These are phyloP conservation scores for Psilocybe subaeruginosa DNA, from an alignment of 768 basidiomycete genomes.

Conservation along the genomic window DNA sequence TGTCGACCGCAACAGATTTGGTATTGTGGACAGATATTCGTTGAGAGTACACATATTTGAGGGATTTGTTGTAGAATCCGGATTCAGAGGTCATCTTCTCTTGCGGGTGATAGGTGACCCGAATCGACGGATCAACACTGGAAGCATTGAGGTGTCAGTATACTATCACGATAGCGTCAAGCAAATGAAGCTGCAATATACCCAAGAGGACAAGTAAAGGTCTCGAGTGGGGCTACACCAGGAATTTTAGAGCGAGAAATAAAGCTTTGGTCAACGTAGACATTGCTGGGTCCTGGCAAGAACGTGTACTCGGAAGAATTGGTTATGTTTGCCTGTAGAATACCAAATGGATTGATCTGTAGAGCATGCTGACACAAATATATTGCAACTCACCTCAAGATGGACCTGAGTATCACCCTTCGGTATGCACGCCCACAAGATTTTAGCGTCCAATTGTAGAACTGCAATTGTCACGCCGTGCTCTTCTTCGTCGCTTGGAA, in stretches of 20 bases:
- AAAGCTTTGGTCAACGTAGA: constrained; percentile 45
- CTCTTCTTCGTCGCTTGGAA: constrained; percentile 30
- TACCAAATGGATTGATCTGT: too few relatives aligned
- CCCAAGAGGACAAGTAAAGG: constrained; percentile 43
- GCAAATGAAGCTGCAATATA: constrained; percentile 16
- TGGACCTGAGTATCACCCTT: constrained; percentile 33
- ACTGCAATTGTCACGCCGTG: constrained; percentile 36
- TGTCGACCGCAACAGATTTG: constrained; percentile 26
- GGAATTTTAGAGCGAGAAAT: constrained; percentile 34
- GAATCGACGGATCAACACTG: constrained; percentile 40
- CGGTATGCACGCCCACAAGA: constrained; percentile 40
- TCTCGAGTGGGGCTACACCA: constrained; percentile 36
- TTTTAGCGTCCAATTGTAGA: constrained; percentile 30
- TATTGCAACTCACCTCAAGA: constrained; percentile 26
- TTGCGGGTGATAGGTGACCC: constrained; percentile 37
- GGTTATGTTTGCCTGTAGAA: constrained; percentile 34
- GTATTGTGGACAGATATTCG: constrained; percentile 38
- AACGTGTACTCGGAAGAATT: constrained; percentile 42
- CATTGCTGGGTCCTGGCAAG: constrained; percentile 31
- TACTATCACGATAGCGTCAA: not conserved
- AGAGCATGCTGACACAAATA: too few relatives aligned
- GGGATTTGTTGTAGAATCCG: constrained; percentile 34
- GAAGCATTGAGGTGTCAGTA: not conserved
- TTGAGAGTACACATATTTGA: constrained; percentile 30
- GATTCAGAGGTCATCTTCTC: constrained; percentile 28